Conservation (phyloP, 2,329 filamentous ascomycete species). For the Alternaria arborescens region DNA sequence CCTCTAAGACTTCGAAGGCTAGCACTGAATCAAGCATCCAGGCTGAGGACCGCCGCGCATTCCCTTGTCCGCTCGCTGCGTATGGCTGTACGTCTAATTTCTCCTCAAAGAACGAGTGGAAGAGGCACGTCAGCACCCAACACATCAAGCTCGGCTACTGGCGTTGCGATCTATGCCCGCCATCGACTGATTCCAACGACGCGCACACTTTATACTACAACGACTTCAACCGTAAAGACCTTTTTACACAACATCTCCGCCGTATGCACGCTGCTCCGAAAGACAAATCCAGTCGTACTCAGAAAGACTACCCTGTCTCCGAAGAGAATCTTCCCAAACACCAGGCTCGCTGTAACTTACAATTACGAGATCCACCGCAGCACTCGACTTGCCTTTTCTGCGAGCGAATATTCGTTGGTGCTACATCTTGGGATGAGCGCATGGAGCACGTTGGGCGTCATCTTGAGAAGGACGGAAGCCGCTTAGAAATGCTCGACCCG, state of each 20-base stretch:
- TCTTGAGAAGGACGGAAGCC: conserved; percentile 65
- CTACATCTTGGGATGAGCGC: conserved; percentile 76
- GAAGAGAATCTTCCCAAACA: conserved; percentile 66
- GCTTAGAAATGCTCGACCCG: conserved; percentile 24
- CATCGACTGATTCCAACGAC: conserved; percentile 44
- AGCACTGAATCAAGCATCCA: conserved; percentile 17
- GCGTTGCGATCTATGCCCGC: conserved; percentile 72
- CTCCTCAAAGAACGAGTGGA: conserved; percentile 92
- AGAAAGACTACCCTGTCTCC: conserved; percentile 55
- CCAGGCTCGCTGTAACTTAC: conserved; percentile 66
- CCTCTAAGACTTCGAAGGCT: conserved; percentile 20
- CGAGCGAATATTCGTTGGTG: conserved; percentile 67
- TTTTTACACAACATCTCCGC: conserved; percentile 86
- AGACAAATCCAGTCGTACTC: conserved; percentile 40
- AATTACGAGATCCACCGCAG: conserved; percentile 69
- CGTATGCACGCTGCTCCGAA: conserved; percentile 77
- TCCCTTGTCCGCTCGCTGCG: conserved; percentile 78
- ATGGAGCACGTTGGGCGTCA: conserved; percentile 91
- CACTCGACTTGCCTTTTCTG: conserved; percentile 73
- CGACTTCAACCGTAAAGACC: conserved; percentile 89
- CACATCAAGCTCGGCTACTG: conserved; percentile 80
- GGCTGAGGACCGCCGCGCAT: conserved; percentile 59
- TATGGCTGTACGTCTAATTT: conserved; percentile 80
- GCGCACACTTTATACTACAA: conserved; percentile 53
- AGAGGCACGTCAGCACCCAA: conserved; percentile 82